These are phyloP conservation scores for Apiospora saccharicola DNA, from an alignment of 2,329 filamentous ascomycete species.

Conservation along the genomic window DNA sequence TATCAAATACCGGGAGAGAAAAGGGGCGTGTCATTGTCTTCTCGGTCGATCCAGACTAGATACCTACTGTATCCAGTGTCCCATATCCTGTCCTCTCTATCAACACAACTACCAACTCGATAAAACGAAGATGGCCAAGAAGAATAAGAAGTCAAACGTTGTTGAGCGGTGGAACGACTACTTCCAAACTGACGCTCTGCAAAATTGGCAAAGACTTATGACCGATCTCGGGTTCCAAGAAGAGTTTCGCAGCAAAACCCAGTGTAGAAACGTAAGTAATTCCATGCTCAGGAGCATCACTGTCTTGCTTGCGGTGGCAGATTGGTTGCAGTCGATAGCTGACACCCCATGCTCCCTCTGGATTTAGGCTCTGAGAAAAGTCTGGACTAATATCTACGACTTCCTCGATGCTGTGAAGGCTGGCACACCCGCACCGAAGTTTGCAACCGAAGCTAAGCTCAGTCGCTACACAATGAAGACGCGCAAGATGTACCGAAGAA, in stretches of 20 bases:
- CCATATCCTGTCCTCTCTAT: neutral
- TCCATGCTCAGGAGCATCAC: neutral
- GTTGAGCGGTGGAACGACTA: conserved; percentile 38
- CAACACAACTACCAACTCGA: neutral
- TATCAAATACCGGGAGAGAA: neutral
- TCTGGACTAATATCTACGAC: conserved; percentile 59
- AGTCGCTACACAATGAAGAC: conserved; percentile 45
- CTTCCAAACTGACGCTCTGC: conserved; percentile 37
- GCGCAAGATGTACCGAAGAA: conserved; percentile 53
- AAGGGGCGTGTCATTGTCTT: neutral
- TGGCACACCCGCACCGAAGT: conserved; percentile 41
- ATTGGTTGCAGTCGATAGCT: neutral
- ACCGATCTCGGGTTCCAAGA: conserved; percentile 49
- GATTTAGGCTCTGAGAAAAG: conserved; percentile 47
- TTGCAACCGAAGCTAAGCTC: conserved; percentile 44
- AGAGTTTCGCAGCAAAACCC: conserved; percentile 49
- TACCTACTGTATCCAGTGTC: neutral
- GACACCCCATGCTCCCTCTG: neutral
- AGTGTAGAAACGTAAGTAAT: conserved; percentile 52
- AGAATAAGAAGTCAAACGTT: conserved; percentile 6
- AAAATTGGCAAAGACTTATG: conserved; percentile 55
- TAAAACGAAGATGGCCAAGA: conserved; percentile 19
- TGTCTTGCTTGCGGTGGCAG: too few species aligned
- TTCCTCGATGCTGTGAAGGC: conserved; percentile 48
- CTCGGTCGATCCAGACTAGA: neutral